phyloP scores from a whole-genome alignment of 805 yeast species.

The Ogataea allantospora region DNA sequence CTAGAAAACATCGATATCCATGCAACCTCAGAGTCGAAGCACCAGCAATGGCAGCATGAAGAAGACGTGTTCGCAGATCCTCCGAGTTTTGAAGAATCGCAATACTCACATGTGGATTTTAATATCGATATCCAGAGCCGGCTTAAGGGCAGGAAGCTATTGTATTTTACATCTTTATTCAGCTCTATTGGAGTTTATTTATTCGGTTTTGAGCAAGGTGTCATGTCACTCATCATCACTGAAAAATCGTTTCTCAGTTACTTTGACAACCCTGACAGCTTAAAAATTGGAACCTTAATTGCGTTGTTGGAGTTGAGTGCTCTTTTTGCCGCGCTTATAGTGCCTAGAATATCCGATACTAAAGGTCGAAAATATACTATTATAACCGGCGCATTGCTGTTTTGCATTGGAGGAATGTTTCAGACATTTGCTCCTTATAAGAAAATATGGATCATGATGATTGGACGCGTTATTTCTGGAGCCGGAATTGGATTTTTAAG shows the following conservation, averaged over 20 bases:
- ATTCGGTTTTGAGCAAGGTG: conserved; percentile 73
- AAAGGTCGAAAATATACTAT: conserved; percentile 80
- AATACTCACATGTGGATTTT: conserved; percentile 24
- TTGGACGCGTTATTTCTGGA: conserved; percentile 78
- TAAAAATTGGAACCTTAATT: conserved; percentile 77
- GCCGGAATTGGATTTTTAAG: conserved; percentile 84
- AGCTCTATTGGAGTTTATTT: conserved; percentile 39
- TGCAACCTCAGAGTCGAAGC: conserved; percentile 7
- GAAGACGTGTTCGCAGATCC: conserved; percentile 15
- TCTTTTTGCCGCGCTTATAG: conserved; percentile 65
- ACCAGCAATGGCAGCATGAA: conserved; percentile 15
- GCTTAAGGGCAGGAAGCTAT: conserved; percentile 25
- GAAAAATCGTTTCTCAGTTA: conserved; percentile 64
- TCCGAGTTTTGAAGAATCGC: conserved; percentile 3
- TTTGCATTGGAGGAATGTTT: conserved; percentile 70
- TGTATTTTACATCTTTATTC: conserved; percentile 29
- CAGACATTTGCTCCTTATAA: conserved; percentile 55
- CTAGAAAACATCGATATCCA: conserved; percentile 8
- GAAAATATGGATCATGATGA: conserved; percentile 51
- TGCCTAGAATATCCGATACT: conserved; percentile 71
- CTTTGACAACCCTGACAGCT: conserved; percentile 68
- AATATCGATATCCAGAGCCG: conserved; percentile 15
- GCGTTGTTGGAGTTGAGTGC: conserved; percentile 87
- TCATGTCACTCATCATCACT: conserved; percentile 80
- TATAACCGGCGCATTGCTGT: conserved; percentile 68